These are phyloP conservation scores for Vigna hirtella DNA, from an alignment of 306 rosid genomes.

Conservation along the genomic window DNA sequence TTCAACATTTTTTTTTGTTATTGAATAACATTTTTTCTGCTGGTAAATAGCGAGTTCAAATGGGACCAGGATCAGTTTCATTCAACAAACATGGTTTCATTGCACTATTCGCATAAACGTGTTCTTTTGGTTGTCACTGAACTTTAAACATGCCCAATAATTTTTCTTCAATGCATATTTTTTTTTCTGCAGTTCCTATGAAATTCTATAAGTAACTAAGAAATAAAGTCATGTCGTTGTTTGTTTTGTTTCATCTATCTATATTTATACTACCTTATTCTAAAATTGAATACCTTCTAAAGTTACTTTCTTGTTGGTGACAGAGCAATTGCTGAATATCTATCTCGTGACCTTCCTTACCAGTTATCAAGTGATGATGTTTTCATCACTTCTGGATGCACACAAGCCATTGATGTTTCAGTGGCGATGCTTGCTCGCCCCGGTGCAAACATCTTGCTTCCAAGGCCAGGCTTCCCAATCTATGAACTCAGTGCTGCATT, in stretches of 20 bases:
- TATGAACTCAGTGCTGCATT: slow-evolving; percentile 86
- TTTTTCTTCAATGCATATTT: neutral
- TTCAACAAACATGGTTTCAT: neutral
- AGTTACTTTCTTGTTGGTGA: neutral
- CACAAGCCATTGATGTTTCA: slow-evolving; percentile 95
- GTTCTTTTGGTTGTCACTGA: neutral
- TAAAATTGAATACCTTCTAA: slow-evolving; percentile 7
- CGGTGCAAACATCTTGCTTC: slow-evolving; percentile 85
- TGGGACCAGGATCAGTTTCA: neutral
- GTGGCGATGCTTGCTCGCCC: slow-evolving; percentile 86
- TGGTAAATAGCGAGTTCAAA: neutral
- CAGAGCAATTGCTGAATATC: slow-evolving; percentile 86
- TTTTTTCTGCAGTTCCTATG: neutral
- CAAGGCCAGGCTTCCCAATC: slow-evolving; percentile 95
- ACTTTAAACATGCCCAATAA: neutral
- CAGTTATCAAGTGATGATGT: slow-evolving; percentile 81
- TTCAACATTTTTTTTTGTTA: neutral
- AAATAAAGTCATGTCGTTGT: slow-evolving; percentile 2
- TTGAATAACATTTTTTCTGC: neutral
- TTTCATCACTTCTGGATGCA: slow-evolving; percentile 90
- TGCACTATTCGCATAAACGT: neutral
- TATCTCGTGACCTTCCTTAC: slow-evolving; percentile 89
- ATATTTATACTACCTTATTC: neutral
- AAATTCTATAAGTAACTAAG: neutral
- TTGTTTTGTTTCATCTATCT: slow-evolving; percentile 13